Conservation (phyloP, 2,329 filamentous ascomycete genomes). For the Sphaerostilbella broomeana region DNA sequence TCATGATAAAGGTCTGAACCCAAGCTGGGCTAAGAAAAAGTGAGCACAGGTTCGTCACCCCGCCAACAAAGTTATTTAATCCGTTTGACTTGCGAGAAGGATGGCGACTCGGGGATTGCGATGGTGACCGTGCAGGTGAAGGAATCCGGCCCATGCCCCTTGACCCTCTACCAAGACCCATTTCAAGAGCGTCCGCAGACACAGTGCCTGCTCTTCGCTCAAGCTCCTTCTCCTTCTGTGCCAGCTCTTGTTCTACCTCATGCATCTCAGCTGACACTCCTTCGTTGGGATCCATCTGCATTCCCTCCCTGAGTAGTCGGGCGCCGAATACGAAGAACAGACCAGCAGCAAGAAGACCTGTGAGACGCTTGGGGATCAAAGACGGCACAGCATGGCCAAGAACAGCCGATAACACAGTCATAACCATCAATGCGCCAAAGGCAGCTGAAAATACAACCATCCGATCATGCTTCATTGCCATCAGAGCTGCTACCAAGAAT, state of each 20-base stretch:
- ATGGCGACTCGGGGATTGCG: slow-evolving; percentile 63
- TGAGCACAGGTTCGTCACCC: slow-evolving; percentile 79
- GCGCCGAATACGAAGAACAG: slow-evolving; percentile 87
- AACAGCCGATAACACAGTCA: slow-evolving; percentile 91
- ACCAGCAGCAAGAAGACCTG: slow-evolving; percentile 75
- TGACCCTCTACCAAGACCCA: slow-evolving; percentile 66
- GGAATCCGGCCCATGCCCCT: slow-evolving; percentile 69
- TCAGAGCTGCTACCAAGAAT: slow-evolving; percentile 90
- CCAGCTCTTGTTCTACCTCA: slow-evolving; percentile 88
- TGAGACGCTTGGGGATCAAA: slow-evolving; percentile 83
- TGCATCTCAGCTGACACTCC: slow-evolving; percentile 96
- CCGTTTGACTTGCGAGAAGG: slow-evolving; percentile 39
- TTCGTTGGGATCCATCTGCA: slow-evolving; percentile 82
- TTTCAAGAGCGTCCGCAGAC: slow-evolving; percentile 72
- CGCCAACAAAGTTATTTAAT: slow-evolving; percentile 42
- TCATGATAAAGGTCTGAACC: slow-evolving; percentile 99
- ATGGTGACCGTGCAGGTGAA: slow-evolving; percentile 74
- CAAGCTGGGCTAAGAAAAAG: slow-evolving; percentile 89
- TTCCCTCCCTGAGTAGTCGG: slow-evolving; percentile 76
- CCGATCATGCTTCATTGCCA: slow-evolving; percentile 98
- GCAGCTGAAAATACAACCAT: slow-evolving; percentile 91
- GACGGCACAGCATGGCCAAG: slow-evolving; percentile 88
- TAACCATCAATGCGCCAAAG: slow-evolving; percentile 82
- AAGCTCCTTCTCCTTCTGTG: slow-evolving; percentile 82
- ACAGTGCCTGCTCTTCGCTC: slow-evolving; percentile 56